phyloP scores from a whole-genome alignment of 805 yeast species.

The Wickerhamomyces alni region DNA sequence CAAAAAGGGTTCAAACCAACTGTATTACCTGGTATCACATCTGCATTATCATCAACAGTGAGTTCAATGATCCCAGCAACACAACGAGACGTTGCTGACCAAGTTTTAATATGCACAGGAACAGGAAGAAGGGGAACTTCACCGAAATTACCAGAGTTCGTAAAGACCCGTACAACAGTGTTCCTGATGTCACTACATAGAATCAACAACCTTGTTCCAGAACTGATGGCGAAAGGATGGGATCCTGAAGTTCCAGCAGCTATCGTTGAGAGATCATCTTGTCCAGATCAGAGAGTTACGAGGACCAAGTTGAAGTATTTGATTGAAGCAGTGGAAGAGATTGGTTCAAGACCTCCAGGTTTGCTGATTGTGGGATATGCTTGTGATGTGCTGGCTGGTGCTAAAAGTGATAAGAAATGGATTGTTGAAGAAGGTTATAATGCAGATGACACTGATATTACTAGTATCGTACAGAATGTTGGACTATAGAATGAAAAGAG shows the following conservation, averaged over 20 bases:
- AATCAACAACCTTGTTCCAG: conserved; percentile 40
- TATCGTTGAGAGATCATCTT: conserved; percentile 84
- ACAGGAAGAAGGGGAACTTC: conserved; percentile 84
- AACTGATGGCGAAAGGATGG: conserved; percentile 58
- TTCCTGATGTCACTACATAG: conserved; percentile 90
- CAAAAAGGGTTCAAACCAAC: conserved; percentile 62
- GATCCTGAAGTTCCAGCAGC: conserved; percentile 69
- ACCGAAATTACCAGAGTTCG: conserved; percentile 74
- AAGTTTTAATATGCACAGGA: conserved; percentile 89
- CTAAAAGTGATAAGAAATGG: conserved; percentile 18
- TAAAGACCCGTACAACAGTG: conserved; percentile 68
- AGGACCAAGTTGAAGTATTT: conserved; percentile 65
- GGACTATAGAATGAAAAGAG: too few species aligned
- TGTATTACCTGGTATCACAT: conserved; percentile 84
- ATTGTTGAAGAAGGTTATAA: conserved; percentile 31
- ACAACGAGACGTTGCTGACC: conserved; percentile 88
- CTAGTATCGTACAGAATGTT: conserved; percentile 1
- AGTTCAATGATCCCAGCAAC: conserved; percentile 84
- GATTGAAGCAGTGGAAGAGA: conserved; percentile 64
- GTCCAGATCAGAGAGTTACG: conserved; percentile 86
- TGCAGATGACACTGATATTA: conserved; percentile 9
- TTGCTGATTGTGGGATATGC: conserved; percentile 76
- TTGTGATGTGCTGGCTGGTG: conserved; percentile 44
- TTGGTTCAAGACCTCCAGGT: conserved; percentile 93
- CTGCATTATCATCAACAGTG: conserved; percentile 86